Evolutionary conservation across 129 eudicot species (phyloP).

Genomic region (Rutidosis leptorrhynchoides): DNA sequence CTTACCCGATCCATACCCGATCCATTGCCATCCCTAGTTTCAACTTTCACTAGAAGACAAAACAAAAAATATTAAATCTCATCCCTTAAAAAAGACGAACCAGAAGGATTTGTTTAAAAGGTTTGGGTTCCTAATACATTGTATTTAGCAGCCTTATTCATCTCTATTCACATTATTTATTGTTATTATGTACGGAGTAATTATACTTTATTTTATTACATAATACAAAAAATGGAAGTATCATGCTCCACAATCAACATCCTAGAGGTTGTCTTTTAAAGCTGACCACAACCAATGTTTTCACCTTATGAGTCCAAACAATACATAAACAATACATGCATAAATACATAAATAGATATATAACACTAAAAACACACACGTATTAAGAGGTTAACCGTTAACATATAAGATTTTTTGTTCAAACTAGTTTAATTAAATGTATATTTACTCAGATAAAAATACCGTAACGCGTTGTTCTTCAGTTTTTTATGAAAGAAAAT

Average conservation of each 20-base stretch:
- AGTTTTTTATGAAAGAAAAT: no score
- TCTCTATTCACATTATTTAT: conserved; percentile 24
- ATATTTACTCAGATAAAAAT: no score
- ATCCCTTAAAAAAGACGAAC: conserved; percentile 24
- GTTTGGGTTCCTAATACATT: conserved; percentile 31
- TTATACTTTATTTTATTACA: not conserved
- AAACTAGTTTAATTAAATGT: no score
- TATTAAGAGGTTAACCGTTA: no score
- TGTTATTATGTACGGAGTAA: no score
- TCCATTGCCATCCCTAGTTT: no score
- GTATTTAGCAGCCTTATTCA: conserved; percentile 21
- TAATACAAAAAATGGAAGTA: conserved; percentile 10
- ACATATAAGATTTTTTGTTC: no score
- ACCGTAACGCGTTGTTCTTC: no score
- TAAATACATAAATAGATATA: not conserved
- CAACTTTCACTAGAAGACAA: conserved; percentile 22
- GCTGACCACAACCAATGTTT: conserved; percentile 30
- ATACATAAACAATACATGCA: no score
- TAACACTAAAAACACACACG: no score
- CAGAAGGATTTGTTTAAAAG: conserved; percentile 32
- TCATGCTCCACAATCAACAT: conserved; percentile 27
- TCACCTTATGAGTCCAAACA: not conserved
- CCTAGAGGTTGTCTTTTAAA: conserved; percentile 40
- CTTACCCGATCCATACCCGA: no score
- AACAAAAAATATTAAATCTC: not conserved